phyloP scores from a whole-genome alignment of 352 stramenopile species.

The Pilasporangium apinafurcum region DNA sequence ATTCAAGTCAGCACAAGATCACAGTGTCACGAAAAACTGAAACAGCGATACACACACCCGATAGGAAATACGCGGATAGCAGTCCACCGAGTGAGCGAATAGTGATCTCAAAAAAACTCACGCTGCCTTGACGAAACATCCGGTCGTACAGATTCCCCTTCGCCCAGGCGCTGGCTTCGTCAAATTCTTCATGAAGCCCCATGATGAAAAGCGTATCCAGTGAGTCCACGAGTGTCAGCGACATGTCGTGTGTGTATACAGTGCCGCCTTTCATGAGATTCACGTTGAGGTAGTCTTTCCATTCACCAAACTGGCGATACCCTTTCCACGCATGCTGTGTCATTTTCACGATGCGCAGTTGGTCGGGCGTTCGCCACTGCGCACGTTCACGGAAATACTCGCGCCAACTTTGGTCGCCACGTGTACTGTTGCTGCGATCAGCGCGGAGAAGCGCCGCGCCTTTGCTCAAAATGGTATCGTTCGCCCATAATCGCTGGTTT shows the following conservation, averaged over 20 bases:
- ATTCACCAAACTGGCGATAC: conserved; percentile 32
- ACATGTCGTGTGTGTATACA: conserved; percentile 52
- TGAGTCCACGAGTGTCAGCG: conserved; percentile 52
- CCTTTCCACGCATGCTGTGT: conserved; percentile 44
- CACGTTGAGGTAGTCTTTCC: conserved; percentile 33
- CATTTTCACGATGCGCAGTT: conserved; percentile 41
- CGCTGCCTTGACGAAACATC: conserved; percentile 23
- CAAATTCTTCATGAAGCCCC: conserved; percentile 53
- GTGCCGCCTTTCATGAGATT: conserved; percentile 9
- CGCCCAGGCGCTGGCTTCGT: conserved; percentile 47
- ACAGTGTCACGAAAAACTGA: no score
- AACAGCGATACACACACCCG: conserved; percentile 9
- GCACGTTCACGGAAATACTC: conserved; percentile 15
- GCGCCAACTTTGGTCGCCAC: no score
- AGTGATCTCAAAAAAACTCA: conserved; percentile 63
- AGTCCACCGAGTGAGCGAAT: conserved; percentile 53
- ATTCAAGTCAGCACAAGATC: neutral
- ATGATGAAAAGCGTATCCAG: conserved; percentile 69
- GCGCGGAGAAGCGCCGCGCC: no score
- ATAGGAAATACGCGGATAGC: conserved; percentile 47
- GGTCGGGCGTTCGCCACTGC: conserved; percentile 23
- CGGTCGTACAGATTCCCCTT: conserved; percentile 25
- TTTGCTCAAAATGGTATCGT: no score
- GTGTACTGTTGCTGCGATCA: no score
- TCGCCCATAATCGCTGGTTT: no score